These are phyloP conservation scores for Ogataea zsoltii DNA, from an alignment of 805 yeast genomes.

Conservation along the genomic window DNA sequence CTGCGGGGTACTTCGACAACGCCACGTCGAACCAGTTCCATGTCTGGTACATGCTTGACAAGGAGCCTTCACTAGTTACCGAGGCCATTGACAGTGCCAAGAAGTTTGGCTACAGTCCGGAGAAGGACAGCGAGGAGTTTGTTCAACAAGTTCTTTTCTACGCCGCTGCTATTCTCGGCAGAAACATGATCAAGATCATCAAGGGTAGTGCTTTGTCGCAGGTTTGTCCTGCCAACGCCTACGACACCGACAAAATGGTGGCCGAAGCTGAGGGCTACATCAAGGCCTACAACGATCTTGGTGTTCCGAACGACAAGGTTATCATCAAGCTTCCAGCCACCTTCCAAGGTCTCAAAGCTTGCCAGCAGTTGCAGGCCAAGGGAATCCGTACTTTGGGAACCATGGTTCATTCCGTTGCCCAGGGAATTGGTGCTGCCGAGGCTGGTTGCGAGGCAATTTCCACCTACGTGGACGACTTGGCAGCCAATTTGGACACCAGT, in stretches of 20 bases:
- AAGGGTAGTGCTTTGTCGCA: slow-evolving; percentile 28
- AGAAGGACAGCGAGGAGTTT: slow-evolving; percentile 8
- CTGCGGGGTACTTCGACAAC: slow-evolving; percentile 16
- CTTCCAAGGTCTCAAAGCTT: slow-evolving; percentile 34
- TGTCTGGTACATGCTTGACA: slow-evolving; percentile 22
- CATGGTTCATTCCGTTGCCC: slow-evolving; percentile 37
- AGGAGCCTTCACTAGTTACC: slow-evolving; percentile 18
- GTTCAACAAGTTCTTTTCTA: slow-evolving; percentile 22
- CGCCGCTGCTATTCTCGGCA: slow-evolving; percentile 26
- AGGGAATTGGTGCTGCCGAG: slow-evolving; percentile 39
- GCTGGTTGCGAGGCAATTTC: slow-evolving; percentile 36
- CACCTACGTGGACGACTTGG: slow-evolving; percentile 36
- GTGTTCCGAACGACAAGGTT: slow-evolving; percentile 30
- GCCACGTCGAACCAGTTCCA: slow-evolving; percentile 30
- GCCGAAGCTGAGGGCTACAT: slow-evolving; percentile 29
- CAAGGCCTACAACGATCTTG: slow-evolving; percentile 32
- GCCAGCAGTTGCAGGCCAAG: slow-evolving; percentile 19
- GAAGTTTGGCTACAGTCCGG: slow-evolving; percentile 10
- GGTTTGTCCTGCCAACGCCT: slow-evolving; percentile 26
- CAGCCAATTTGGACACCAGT: slow-evolving; percentile 30
- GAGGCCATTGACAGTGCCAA: slow-evolving; percentile 22
- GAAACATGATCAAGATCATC: slow-evolving; percentile 19
- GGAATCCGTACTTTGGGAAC: slow-evolving; percentile 35
- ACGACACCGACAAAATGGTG: slow-evolving; percentile 26
- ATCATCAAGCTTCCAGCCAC: slow-evolving; percentile 38